Evolutionary conservation across 139 green algal species (phyloP), one percentile per base, ranked within the genome.

Genomic region (Closterium sp.): DNA sequence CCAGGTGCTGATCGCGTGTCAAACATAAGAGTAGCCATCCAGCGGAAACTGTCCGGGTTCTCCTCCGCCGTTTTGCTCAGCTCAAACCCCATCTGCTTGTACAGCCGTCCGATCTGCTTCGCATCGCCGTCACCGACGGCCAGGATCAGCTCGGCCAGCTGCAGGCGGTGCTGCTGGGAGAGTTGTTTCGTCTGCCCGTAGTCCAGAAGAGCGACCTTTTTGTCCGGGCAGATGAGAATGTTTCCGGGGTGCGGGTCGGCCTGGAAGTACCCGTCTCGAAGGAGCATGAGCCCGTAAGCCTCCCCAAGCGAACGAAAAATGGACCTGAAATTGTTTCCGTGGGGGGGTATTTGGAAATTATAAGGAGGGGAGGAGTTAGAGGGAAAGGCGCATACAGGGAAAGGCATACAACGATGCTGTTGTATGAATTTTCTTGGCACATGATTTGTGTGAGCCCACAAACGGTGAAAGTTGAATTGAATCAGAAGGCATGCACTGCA

Each of bases 141-240:
- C 28, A 98, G 88, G 28, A 99, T 88, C 25, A 99, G 95, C 35
- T 92, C 34, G 12, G 97, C 97, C 88, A 98, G 97, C 19, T 93
- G 94, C n/a, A 92, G 76, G 30, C 96, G 93, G 81, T 97, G 91
- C 10, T 90, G 19, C 23, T 97, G 92, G 0, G 95, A 93, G 88
- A 99, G 96, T 91, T 97, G 96, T 96, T 99, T 99, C 38, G 93
- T 96, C 96, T 99, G 97, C 1, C 97, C 97, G 91, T 98, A 99
- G 89, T 99, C 97, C 34, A 99, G 95, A 88, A 99, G 93, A 0
- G 96, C 97, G 12, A 94, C 91, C 89, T 94, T 94, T 33, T 66
- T 33, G 23, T 90, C 91, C 28, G 90, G n/a, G 55, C 89, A 93
- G 85, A 94, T 84, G 33, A 94, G 34, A 86, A 94, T 94, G 88